These are phyloP conservation scores for Neonectria neomacrospora DNA, from an alignment of 2,329 filamentous ascomycete species.

Conservation along the genomic window DNA sequence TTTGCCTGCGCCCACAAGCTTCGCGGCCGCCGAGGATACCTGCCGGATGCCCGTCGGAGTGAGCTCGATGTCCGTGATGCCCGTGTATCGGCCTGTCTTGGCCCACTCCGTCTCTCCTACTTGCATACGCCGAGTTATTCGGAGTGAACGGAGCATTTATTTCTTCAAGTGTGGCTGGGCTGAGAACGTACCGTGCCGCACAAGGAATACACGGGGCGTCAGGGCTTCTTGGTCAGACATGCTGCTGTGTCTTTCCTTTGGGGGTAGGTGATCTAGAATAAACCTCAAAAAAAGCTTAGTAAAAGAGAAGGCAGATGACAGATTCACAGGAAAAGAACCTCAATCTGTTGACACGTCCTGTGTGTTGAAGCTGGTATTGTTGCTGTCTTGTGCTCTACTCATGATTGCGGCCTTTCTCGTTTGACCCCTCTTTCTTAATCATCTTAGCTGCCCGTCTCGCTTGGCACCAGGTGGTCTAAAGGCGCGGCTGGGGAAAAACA, in stretches of 20 bases:
- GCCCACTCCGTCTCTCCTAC: slow-evolving; percentile 19
- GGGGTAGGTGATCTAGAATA: background rate
- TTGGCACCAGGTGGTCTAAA: too few relatives aligned
- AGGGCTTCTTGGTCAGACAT: slow-evolving; percentile 2
- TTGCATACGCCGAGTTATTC: background rate
- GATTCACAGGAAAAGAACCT: too few relatives aligned
- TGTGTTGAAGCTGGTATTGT: too few relatives aligned
- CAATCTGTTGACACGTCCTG: too few relatives aligned
- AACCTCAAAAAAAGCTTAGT: background rate
- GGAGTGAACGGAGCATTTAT: background rate
- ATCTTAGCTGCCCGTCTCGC: too few relatives aligned
- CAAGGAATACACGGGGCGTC: slow-evolving; percentile 4
- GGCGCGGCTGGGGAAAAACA: too few relatives aligned
- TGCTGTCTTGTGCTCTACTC: too few relatives aligned
- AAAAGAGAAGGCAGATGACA: background rate
- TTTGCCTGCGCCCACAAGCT: slow-evolving; percentile 61
- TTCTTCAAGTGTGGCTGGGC: too few relatives aligned
- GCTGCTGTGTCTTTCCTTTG: background rate
- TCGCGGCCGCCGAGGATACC: slow-evolving; percentile 24
- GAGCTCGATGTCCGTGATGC: slow-evolving; percentile 21
- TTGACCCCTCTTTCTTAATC: too few relatives aligned
- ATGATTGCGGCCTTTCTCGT: too few relatives aligned
- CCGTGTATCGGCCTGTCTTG: slow-evolving; percentile 8
- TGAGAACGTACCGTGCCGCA: slow-evolving; percentile 2
- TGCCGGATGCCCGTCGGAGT: slow-evolving; percentile 12